phyloP scores from a whole-genome alignment of 2,329 filamentous ascomycete genomes.

The Sclerotinia subarctica region DNA sequence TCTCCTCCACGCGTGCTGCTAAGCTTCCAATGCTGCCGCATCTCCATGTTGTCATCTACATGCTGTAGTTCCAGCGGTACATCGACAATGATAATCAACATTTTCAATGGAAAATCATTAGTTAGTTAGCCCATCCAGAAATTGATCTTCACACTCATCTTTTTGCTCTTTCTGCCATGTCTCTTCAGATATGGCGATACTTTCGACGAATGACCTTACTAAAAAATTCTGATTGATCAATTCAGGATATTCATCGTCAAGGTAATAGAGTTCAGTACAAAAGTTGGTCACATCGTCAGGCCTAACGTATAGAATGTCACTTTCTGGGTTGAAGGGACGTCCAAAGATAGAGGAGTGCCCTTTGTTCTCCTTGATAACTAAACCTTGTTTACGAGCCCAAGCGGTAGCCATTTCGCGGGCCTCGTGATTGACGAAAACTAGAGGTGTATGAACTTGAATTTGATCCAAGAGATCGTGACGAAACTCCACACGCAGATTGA shows the following conservation, averaged over 20 bases:
- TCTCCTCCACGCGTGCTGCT: neutral
- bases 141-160: neutral
- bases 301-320: neutral
- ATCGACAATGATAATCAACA: neutral
- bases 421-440: neutral
- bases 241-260: neutral
- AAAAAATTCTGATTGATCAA: neutral
- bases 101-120: no score
- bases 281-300: no score
- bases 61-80: no score
- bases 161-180: neutral
- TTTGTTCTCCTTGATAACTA: neutral
- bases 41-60: neutral
- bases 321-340: neutral
- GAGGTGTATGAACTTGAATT: neutral
- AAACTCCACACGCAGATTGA: neutral
- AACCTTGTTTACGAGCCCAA: neutral
- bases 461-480: neutral
- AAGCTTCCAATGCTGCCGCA: neutral
- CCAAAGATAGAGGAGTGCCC: neutral
- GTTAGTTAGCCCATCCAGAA: no score
- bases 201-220: neutral
- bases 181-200: neutral
- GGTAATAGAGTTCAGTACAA: fast-evolving
- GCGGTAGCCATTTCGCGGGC: neutral